Base-by-base conservation (phyloP, 73 alveolate genomes). In the Symbiodinium natans region DNA sequence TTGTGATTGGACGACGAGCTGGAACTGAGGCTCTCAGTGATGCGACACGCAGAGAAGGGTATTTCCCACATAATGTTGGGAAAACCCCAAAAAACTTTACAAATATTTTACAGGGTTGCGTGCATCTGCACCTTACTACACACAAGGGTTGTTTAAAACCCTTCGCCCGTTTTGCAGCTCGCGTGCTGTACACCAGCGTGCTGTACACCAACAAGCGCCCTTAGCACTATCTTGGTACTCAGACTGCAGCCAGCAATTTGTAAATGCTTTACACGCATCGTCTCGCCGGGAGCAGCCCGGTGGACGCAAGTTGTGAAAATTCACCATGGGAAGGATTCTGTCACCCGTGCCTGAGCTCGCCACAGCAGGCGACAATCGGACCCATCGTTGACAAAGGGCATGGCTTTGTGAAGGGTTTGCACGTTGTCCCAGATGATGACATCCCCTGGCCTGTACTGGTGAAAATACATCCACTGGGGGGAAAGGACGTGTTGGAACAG, bases 281-380 rank as follows among this genome's bases (percentile, higher is more conserved):
- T 8, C 15, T 52, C 68, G 68, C 1, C 68, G n/a, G n/a, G n/a
- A n/a, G n/a, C n/a, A n/a, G n/a, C n/a, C 68, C 68, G 68, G 21
- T 21, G 68, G 31, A 52, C 71, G 36, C 82, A 68, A 68, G 3
- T n/a, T 21, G 39, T 19, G 82, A 31, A 19, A 77, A 17, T 34
- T 87, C 85, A 87, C 94, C 94, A 87, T 10, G 42, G 94, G 94
- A 87, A 87, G 73, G 94, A 38, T 21, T 56, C 73, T 0, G 94
- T 87, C 94, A 87, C 94, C 39, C 94, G 94, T 25, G 94, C 94
- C 63, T 87, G 84, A 38, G 94, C 94, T 29, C 84, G 94, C 94
- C 94, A 87, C 13, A 87, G 94, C 15, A 87, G 94, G 8, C 94
- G 94, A n/a, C 85, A 87, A 29, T 87, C 94, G 13, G 94, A 54